phyloP scores from a whole-genome alignment of 1,284 basidiomycete genomes.

The Ceratobasidium sp. region DNA sequence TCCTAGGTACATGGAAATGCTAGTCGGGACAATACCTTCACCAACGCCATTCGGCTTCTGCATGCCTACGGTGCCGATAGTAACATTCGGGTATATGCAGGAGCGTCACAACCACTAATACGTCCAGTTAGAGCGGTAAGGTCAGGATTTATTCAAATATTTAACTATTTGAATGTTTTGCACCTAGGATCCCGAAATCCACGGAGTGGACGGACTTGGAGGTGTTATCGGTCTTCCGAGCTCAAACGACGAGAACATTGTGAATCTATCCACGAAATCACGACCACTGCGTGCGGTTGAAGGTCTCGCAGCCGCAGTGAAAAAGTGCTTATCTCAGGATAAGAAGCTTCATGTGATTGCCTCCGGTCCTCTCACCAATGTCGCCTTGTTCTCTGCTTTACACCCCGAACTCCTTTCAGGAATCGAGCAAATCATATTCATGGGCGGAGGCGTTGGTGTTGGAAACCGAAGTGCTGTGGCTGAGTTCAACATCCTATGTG shows the following conservation, averaged over 20 bases:
- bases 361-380: conserved; percentile 86
- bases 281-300: conserved; percentile 64
- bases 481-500: conserved; percentile 86
- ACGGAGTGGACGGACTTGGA: conserved; percentile 81
- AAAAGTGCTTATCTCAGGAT: conserved; percentile 43
- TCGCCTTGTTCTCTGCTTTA: conserved; percentile 79
- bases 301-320: conserved; percentile 73
- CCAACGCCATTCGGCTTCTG: conserved; percentile 80
- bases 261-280: conserved; percentile 64
- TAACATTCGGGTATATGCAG: conserved; percentile 73
- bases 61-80: conserved; percentile 74
- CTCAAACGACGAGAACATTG: conserved; percentile 62
- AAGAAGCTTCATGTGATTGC: conserved; percentile 76
- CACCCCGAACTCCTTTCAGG: conserved; percentile 78
- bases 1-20: conserved; percentile 83
- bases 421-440: conserved; percentile 83
- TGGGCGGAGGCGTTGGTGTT: conserved; percentile 87
- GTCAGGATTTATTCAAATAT: conserved; percentile 16
- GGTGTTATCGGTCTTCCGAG: conserved; percentile 80
- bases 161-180: conserved; percentile 1
- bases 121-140: conserved; percentile 65
- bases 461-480: conserved; percentile 84
- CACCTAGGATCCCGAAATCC: conserved; percentile 71
- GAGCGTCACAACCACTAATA: conserved; percentile 75
- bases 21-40: conserved; percentile 69